Evolutionary conservation across 2,329 filamentous ascomycete species (phyloP).

Genomic region (Macrophomina phaseolina): DNA sequence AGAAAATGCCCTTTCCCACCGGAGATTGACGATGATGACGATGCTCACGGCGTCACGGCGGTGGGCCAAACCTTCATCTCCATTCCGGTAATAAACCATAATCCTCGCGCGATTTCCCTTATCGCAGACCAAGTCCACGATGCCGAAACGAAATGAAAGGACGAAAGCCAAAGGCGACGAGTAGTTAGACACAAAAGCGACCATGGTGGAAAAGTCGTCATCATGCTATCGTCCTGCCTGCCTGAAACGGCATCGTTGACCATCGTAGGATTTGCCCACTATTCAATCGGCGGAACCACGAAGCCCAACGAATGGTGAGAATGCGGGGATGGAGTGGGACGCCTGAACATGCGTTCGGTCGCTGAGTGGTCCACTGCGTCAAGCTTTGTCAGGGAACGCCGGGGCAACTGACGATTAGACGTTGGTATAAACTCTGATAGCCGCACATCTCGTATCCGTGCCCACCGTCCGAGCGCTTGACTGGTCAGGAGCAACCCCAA

Average conservation of each 20-base stretch:
- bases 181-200: neutral
- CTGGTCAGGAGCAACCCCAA: neutral
- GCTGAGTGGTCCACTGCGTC: neutral
- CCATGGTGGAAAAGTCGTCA: neutral
- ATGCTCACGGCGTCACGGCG: neutral
- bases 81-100: neutral
- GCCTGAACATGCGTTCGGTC: constrained; percentile 6
- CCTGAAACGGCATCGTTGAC: neutral
- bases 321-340: constrained; percentile 5
- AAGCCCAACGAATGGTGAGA: neutral
- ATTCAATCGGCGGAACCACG: neutral
- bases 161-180: neutral
- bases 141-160: neutral
- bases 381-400: neutral
- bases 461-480: constrained; percentile 16
- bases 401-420: constrained; percentile 5
- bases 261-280: neutral
- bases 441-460: constrained; percentile 24
- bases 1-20: neutral
- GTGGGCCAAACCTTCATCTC: neutral
- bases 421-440: constrained; percentile 26
- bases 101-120: neutral
- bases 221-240: neutral
- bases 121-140: neutral
- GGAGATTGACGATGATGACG: neutral